Evolutionary conservation across 2,329 filamentous ascomycete species (phyloP).

Genomic region (Pyricularia grisea): DNA sequence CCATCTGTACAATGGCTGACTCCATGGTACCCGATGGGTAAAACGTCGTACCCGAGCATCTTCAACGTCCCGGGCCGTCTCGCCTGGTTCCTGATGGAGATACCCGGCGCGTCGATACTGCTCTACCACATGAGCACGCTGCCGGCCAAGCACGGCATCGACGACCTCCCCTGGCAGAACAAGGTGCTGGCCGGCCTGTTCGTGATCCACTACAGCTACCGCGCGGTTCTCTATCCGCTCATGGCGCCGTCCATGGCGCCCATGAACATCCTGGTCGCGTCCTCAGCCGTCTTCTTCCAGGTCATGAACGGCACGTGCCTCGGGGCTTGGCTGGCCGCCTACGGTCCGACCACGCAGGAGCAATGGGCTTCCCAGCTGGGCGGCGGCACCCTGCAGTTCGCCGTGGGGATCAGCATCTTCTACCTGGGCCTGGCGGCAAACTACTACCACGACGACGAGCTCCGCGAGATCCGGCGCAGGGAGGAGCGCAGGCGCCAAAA

Average conservation of each 20-base stretch:
- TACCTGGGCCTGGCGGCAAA: constrained; percentile 68
- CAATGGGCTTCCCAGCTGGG: constrained; percentile 36
- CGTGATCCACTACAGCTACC: constrained; percentile 80
- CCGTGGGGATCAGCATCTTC: constrained; percentile 64
- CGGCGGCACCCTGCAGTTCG: constrained; percentile 34
- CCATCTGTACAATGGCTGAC: constrained; percentile 64
- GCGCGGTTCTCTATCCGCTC: constrained; percentile 73
- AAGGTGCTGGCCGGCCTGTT: constrained; percentile 65
- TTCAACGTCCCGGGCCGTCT: constrained; percentile 84
- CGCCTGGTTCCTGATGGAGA: constrained; percentile 85
- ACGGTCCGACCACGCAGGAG: constrained; percentile 55
- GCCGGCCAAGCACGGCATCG: constrained; percentile 46
- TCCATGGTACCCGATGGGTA: constrained; percentile 86
- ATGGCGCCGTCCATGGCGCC: constrained; percentile 90
- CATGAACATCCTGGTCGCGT: constrained; percentile 62
- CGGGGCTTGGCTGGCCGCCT: constrained; percentile 70
- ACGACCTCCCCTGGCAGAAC: constrained; percentile 64
- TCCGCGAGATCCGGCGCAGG: constrained; percentile 74
- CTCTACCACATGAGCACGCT: constrained; percentile 70
- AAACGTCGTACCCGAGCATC: constrained; percentile 66
- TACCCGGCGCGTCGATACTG: constrained; percentile 65
- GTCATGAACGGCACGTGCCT: constrained; percentile 69
- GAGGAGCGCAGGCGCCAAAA: constrained; percentile 51
- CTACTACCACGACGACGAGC: constrained; percentile 80
- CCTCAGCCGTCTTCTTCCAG: constrained; percentile 63